Base-by-base conservation (phyloP, 805 yeast species). In the Candida odintsovae region DNA sequence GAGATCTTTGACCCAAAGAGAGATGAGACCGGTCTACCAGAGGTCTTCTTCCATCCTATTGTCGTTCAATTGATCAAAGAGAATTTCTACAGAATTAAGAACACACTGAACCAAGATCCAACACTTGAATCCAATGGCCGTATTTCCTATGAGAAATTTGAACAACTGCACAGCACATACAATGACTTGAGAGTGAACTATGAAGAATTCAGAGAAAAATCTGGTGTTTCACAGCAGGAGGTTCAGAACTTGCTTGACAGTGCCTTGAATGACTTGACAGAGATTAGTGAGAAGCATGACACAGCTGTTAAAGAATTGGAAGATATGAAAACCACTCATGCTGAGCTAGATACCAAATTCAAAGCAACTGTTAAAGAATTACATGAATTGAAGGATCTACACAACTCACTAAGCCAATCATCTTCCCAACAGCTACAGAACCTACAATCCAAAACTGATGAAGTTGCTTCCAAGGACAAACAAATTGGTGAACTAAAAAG, bases 21-120 rank as follows among this genome's bases (percentile, higher is more conserved):
- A 51, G 96, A 89, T 60, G 83, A 80, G 2, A 81, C 95, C 1
- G 99, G 99, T 1, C 73, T 92, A 38, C 99, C 98, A 0, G 78
- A 80, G 48, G 85, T 92, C 1, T 89, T 76, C 56, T 84, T 94
- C 58, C 83, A 82, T 48, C 61, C 76, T 0, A 65, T 72, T 3
- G 88, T 88, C 60, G 80, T 86, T 3, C 69, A 68, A 4, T 67
- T 90, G 43, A 67, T 94, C 38, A 81, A 80, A 50, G 94, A 85
- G 2, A 85, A 88, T 56, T 79, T 75, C 50, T 64, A 72, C 26
- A 73, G 97, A 48, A 78, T 94, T 23, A 76, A 76, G 50, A 75
- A 81, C 40, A 83, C 96, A 0, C 66, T 92, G 31, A 81, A 80
- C 31, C 84, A 81, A 50, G 88, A 82, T 55, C 96, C 98, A 0